Base-by-base conservation (phyloP, 192 early-diverging fungal species). In the Gamsiella multidivaricata region DNA sequence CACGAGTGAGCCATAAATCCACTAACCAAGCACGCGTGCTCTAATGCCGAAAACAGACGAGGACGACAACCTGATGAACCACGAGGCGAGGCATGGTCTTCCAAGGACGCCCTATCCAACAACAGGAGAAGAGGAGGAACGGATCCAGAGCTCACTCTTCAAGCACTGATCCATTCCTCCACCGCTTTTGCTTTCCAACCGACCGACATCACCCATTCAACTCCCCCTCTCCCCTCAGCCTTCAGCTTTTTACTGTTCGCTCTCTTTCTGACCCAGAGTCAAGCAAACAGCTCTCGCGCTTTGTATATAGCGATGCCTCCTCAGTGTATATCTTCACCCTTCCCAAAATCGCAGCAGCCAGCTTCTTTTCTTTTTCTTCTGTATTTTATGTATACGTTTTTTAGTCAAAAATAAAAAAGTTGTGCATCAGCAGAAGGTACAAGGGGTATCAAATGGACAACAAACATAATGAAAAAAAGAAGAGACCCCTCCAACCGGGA, bases 41-140 rank as follows among this genome's bases (percentile, higher is more conserved):
- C n/a, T 46, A 18, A n/a, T 46, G 45, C n/a, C n/a, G n/a, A n/a
- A n/a, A n/a, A 43, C 28, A 68, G 65, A 43, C 9, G 59, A 76
- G 22, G 65, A 62, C 20, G 64, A 75, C 52, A 61, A 18, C 33
- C 29, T 75, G 32, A n/a, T 26, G 15, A 52, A 50, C 18, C 72
- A 67, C n/a, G 66, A 69, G 8, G 45, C 37, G 33, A 78, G 64
- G 26, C 34, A 25, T 20, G 74, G 63, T 0, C 31, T 78, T 9
- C 74, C 74, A 61, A 78, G 69, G 65, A 78, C 74, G 18, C 74
- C 74, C 0, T 78, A 78, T 22, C 74, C 74, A 17, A 62, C 55
- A 22, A 69, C 65, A 14, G 33, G 42, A 9, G 60, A 68, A 12
- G 34, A 78, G 39, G 65, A 69, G 2, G 29, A 32, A 4, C 28